phyloP scores from a whole-genome alignment of 305 asterid genomes.

The Salvia sclarea region DNA sequence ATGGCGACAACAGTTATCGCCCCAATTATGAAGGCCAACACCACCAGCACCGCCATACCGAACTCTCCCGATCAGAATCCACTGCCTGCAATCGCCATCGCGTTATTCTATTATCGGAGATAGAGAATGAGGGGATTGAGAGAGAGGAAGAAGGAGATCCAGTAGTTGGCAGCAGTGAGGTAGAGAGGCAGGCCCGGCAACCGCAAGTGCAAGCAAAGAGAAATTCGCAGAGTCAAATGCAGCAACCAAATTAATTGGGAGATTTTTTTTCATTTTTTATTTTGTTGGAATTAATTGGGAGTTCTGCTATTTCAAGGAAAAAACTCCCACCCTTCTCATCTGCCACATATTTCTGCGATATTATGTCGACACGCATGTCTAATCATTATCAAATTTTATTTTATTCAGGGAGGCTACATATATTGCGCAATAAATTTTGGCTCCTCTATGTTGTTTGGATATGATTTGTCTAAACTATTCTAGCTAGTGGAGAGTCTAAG shows the following conservation, averaged over 20 bases:
- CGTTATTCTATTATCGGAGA: background rate
- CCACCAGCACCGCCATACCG: slow-evolving; percentile 46
- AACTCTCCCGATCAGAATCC: slow-evolving; percentile 24
- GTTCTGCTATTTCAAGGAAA: background rate
- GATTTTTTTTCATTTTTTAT: no score
- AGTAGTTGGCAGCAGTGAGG: background rate
- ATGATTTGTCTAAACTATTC: no score
- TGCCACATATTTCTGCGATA: background rate
- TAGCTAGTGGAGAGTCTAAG: no score
- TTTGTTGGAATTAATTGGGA: no score
- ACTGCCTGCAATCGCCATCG: slow-evolving; percentile 10
- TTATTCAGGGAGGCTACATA: no score
- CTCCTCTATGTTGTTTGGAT: no score
- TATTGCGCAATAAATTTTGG: no score
- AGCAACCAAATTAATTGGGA: background rate
- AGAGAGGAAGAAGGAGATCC: background rate
- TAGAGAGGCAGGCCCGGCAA: background rate
- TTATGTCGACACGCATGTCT: no score
- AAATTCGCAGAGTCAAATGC: background rate
- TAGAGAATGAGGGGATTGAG: background rate
- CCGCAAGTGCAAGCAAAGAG: background rate
- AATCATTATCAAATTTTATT: no score
- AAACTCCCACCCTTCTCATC: background rate
- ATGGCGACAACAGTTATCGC: slow-evolving; percentile 55
- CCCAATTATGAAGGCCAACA: slow-evolving; percentile 60